Evolutionary conservation across 1,284 basidiomycete genomes (phyloP).

Genomic region (Rhodotorula sp.): DNA sequence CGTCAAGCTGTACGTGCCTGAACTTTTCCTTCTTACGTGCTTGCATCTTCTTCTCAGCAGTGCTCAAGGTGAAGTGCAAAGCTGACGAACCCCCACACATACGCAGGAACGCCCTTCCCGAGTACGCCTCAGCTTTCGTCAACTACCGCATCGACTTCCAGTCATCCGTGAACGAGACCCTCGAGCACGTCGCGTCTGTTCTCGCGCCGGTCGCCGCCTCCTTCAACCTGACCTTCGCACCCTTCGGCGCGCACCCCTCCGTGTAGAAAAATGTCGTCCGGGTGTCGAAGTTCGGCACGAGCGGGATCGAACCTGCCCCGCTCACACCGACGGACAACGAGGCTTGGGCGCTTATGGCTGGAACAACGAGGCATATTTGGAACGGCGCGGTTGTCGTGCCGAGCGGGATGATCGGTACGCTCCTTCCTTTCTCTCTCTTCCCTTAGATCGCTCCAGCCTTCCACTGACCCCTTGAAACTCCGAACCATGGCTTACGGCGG

Average conservation of each 20-base stretch:
- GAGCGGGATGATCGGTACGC: constrained; percentile 58
- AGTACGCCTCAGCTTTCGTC: constrained; percentile 50
- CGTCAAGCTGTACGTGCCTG: constrained; percentile 57
- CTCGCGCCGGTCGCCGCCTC: constrained; percentile 57
- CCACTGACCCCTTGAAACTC: neutral
- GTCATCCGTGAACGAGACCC: constrained; percentile 57
- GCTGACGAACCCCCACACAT: neutral
- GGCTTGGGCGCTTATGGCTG: constrained; percentile 58
- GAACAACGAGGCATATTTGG: constrained; percentile 57
- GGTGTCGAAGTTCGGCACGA: constrained; percentile 42
- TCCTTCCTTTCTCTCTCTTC: neutral
- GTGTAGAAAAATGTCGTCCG: constrained; percentile 16
- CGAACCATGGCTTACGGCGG: no score
- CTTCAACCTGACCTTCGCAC: constrained; percentile 62
- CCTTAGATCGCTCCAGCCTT: neutral
- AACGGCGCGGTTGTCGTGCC: constrained; percentile 57
- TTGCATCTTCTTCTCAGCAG: no score
- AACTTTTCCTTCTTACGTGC: no score
- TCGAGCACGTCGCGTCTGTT: constrained; percentile 55
- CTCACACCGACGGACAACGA: constrained; percentile 56
- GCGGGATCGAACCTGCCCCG: constrained; percentile 61
- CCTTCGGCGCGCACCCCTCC: constrained; percentile 34
- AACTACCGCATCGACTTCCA: constrained; percentile 63
- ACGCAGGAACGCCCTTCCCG: constrained; percentile 41
- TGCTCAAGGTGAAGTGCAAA: no score